Percentiles rank a stretch among this genome's conserved stretches.
phyloP scores from a whole-genome alignment of 75 land plant species.

The Gnetum montanum region DNA sequence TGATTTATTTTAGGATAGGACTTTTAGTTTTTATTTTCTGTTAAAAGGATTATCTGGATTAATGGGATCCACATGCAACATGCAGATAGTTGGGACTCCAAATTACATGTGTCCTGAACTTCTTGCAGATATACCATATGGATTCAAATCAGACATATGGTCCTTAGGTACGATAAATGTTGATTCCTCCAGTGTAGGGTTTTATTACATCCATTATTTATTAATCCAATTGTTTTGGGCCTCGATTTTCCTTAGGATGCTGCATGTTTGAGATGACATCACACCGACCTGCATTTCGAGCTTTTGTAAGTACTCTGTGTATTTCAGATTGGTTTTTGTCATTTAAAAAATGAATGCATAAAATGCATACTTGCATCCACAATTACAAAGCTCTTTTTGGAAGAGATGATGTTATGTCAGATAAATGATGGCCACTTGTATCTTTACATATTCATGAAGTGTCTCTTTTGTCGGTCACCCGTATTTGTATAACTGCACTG shows the following conservation, averaged over 20 bases:
- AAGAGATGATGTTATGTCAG: too few relatives aligned
- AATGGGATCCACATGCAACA: neutral
- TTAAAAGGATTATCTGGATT: too few relatives aligned
- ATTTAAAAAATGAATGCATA: neutral
- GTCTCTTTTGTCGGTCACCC: too few relatives aligned
- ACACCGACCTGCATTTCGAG: constrained; percentile 97
- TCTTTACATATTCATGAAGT: too few relatives aligned
- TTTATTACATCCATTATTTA: too few relatives aligned
- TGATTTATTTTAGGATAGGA: too few relatives aligned
- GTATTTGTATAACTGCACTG: too few relatives aligned
- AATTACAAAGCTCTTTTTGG: neutral
- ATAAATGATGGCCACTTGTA: too few relatives aligned
- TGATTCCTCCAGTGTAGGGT: neutral
- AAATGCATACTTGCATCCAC: neutral
- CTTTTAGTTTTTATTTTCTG: too few relatives aligned
- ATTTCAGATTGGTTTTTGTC: neutral
- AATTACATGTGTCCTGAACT: constrained; percentile 99
- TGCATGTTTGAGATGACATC: constrained; percentile 99
- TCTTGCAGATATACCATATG: constrained; percentile 98
- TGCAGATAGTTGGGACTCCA: constrained; percentile 96
- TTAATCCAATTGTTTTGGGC: too few relatives aligned
- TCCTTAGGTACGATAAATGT: constrained; percentile 58
- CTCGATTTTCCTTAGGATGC: constrained; percentile 52
- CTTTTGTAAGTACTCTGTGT: constrained; percentile 63
- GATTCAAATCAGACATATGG: constrained; percentile 99